Base-by-base conservation (phyloP, 2,329 filamentous ascomycete species). In the Diaporthe australafricana region DNA sequence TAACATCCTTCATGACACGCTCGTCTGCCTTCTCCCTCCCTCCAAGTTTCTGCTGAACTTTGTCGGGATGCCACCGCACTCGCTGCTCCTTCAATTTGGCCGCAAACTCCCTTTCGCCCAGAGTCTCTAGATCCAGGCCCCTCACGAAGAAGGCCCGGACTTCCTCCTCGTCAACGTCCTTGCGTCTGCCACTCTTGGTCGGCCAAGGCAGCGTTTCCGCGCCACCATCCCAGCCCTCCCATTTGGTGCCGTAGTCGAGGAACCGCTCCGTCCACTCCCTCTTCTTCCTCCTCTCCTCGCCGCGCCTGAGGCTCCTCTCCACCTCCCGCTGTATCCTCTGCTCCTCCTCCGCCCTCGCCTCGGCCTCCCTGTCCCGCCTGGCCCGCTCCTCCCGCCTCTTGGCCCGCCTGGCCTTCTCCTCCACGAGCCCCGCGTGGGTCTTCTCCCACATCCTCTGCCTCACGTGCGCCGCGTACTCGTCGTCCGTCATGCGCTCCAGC, bases 51-150 rank as follows among this genome's bases (percentile, higher is more conserved):
- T 98, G 96, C 84, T 98, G 94, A 70, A 98, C 93, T 86, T 98
- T 99, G 83, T 99, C 96, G 5, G 96, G 96, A 84, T 99, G 96
- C 96, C 96, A 99, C 20, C 95, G 88, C 22, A 98, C 91, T 66
- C 96, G 90, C 84, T 99, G 96, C 6, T 90, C 85, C 82, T 97
- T 98, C 67, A 98, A 85, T 71, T 81, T 83, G 9, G 84, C 81
- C 25, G 85, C 79, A 65, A 87, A 85, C 12, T 83, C 82, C 71
- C 78, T 82, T 76, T 86, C 84, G 25, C 85, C 86, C 2, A 85
- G 76, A 2, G 84, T 82, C 35, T 83, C 81, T 27, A 84, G 74
- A 63, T 81, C 81, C 27, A 89, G 78, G 0, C 86, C 85, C 22
- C 80, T 78, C 22, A 89, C 84, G 77, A 96, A 91, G 78, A 98